Evolutionary conservation across 495 filamentous ascomycete species (phyloP).

Genomic region (Podospora australis): DNA sequence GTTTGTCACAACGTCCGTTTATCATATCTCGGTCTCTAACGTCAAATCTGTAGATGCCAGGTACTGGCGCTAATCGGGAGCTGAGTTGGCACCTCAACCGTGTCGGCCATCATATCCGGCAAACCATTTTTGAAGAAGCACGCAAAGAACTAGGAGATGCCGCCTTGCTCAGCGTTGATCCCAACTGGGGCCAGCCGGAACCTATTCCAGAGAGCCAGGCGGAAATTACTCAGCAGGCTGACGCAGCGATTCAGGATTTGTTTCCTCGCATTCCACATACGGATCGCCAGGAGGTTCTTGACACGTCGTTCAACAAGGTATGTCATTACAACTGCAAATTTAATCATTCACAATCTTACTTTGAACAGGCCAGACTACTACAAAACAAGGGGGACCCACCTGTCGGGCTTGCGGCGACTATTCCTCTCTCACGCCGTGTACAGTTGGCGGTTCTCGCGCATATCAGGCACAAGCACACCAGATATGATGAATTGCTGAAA

Average conservation of each 20-base stretch:
- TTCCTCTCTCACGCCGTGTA: slow-evolving; percentile 65
- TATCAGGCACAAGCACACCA: slow-evolving; percentile 78
- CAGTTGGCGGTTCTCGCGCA: slow-evolving; percentile 81
- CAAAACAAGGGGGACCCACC: slow-evolving; percentile 37
- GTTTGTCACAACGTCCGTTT: slow-evolving; percentile 41
- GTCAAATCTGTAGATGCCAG: slow-evolving; percentile 11
- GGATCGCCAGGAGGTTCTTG: slow-evolving; percentile 70
- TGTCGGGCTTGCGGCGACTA: slow-evolving; percentile 62
- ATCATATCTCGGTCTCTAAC: slow-evolving; percentile 6
- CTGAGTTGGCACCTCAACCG: slow-evolving; percentile 55
- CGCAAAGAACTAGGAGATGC: slow-evolving; percentile 23
- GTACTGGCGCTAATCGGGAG: slow-evolving; percentile 4
- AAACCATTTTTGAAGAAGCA: slow-evolving; percentile 45
- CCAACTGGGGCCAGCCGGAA: slow-evolving; percentile 33
- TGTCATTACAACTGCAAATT: slow-evolving; percentile 9
- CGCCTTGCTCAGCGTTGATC: slow-evolving; percentile 12
- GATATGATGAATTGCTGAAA: slow-evolving; percentile 73
- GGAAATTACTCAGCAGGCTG: slow-evolving; percentile 65
- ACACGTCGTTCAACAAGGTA: slow-evolving; percentile 80
- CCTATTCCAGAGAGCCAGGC: slow-evolving; percentile 52
- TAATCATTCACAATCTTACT: slow-evolving; percentile 9
- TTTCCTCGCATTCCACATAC: slow-evolving; percentile 80
- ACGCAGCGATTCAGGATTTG: slow-evolving; percentile 67
- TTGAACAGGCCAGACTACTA: slow-evolving; percentile 5
- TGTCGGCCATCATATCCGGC: slow-evolving; percentile 69